phyloP scores from a whole-genome alignment of 148 eudicot species.

The Rhododendron griersonianum region DNA sequence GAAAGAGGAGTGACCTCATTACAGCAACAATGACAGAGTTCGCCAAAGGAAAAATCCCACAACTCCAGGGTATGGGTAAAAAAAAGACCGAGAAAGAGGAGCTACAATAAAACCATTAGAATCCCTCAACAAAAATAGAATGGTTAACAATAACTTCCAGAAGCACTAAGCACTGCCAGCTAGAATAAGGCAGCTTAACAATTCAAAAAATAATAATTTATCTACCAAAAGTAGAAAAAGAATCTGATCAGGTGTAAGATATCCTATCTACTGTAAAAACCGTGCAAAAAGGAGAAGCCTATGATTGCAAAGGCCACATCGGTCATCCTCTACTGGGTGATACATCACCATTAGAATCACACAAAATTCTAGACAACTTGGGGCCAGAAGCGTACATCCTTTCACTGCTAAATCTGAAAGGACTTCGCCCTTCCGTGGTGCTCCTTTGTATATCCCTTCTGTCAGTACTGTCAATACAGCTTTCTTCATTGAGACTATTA shows the following conservation, averaged over 20 bases:
- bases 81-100: background rate
- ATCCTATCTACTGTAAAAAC: conserved; percentile 10
- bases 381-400: conserved; percentile 26
- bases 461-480: conserved; percentile 23
- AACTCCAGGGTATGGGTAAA: background rate
- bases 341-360: conserved; percentile 26
- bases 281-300: background rate
- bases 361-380: conserved; percentile 15
- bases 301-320: background rate
- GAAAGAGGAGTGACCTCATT: too few relatives aligned
- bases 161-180: background rate
- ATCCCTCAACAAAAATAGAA: background rate
- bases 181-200: conserved; percentile 8
- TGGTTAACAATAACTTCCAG: background rate
- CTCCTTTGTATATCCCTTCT: conserved; percentile 31
- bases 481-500: conserved; percentile 13
- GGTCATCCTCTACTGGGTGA: conserved; percentile 19
- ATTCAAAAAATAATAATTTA: background rate
- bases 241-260: background rate
- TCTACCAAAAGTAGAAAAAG: background rate
- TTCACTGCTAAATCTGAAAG: conserved; percentile 23
- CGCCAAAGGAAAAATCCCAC: background rate
- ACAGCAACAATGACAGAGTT: background rate
- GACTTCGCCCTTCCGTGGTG: conserved; percentile 31
- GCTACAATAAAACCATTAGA: background rate